Conservation (phyloP, 176 grass and related monocot species). For the Puccinellia tenuiflora region DNA sequence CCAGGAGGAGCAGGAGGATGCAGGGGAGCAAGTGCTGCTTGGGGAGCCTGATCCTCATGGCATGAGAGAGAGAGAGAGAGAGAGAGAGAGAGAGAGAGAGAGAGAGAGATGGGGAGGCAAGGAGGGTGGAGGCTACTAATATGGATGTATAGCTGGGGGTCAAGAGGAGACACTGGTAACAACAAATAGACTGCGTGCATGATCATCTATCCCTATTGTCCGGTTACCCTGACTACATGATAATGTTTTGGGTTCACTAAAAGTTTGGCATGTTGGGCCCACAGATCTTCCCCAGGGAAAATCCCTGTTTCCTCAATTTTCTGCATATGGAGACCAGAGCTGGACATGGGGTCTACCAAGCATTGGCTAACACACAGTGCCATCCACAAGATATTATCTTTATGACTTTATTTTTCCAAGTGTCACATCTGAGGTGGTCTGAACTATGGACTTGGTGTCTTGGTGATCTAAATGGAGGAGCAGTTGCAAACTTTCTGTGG, state of each 20-base stretch:
- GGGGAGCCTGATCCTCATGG: conserved; percentile 27
- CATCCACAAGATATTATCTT: not conserved
- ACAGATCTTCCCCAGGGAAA: not conserved
- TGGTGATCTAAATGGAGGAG: not conserved
- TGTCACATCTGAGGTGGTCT: not conserved
- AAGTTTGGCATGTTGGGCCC: not conserved
- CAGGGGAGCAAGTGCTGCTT: conserved; percentile 13
- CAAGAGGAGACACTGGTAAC: conserved; percentile 6
- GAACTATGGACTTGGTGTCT: conserved; percentile 11
- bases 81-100: too few species aligned
- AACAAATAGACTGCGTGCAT: conserved; percentile 18
- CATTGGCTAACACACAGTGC: not conserved
- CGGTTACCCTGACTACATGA: conserved; percentile 16
- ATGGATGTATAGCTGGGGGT: conserved; percentile 19
- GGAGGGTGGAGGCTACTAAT: conserved; percentile 53
- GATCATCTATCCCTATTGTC: conserved; percentile 3
- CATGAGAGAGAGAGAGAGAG: not conserved
- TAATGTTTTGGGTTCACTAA: conserved; percentile 1
- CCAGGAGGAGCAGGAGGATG: conserved; percentile 45
- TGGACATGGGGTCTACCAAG: not conserved
- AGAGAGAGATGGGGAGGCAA: not conserved
- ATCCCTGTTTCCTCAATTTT: not conserved
- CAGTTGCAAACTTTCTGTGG: not conserved
- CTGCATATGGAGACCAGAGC: not conserved
- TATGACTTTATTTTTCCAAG: not conserved